phyloP scores from a whole-genome alignment of 768 basidiomycete species.

The Naganishia kalamii region DNA sequence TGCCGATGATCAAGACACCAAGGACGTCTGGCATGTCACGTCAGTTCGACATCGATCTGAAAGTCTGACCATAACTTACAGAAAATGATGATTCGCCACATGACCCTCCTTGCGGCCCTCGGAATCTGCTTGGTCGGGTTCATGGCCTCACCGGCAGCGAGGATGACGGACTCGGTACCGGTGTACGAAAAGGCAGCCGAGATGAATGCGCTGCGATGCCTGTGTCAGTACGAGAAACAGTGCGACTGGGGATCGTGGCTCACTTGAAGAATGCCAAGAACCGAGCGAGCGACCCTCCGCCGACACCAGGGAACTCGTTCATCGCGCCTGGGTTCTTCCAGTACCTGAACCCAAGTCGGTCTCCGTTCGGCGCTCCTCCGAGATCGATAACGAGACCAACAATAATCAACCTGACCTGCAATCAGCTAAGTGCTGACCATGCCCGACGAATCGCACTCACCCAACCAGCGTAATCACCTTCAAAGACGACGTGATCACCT shows the following conservation, averaged over 20 bases:
- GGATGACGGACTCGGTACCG: conserved; percentile 35
- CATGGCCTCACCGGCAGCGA: conserved; percentile 68
- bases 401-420: conserved; percentile 19
- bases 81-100: conserved; percentile 41
- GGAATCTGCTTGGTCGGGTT: conserved; percentile 73
- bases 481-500: conserved; percentile 24
- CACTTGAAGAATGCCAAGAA: conserved; percentile 47
- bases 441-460: background rate
- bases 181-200: conserved; percentile 65
- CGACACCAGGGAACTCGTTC: conserved; percentile 26
- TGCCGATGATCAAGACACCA: conserved; percentile 40
- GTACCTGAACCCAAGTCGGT: conserved; percentile 31
- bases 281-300: conserved; percentile 24
- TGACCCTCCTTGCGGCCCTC: conserved; percentile 68
- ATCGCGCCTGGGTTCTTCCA: conserved; percentile 33
- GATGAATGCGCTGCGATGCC: conserved; percentile 48
- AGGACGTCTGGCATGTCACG: conserved; percentile 20
- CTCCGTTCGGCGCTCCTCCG: conserved; percentile 29
- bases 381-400: conserved; percentile 33
- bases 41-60: background rate
- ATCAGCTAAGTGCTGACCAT: background rate
- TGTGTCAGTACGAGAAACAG: too few relatives aligned
- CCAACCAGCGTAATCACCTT: conserved; percentile 28
- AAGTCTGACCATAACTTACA: background rate
- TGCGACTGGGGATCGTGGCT: too few relatives aligned